These are phyloP conservation scores for Hymenoscyphus occultus DNA, from an alignment of 2,329 filamentous ascomycete genomes.

Conservation along the genomic window DNA sequence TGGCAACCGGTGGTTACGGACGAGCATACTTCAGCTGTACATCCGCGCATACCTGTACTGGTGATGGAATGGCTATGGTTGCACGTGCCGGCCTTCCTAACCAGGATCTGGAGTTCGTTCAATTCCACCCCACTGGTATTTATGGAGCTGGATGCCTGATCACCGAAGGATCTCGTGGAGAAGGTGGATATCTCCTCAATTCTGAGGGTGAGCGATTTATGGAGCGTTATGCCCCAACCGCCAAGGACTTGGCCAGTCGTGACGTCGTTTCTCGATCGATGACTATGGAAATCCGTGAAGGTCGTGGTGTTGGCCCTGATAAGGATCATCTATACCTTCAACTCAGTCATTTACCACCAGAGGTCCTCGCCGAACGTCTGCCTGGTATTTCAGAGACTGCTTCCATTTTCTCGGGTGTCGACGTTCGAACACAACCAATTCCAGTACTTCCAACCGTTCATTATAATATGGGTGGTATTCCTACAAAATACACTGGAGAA, in stretches of 20 bases:
- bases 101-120: conserved; percentile 99
- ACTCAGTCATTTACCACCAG: conserved; percentile 88
- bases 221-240: conserved; percentile 96
- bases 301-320: conserved; percentile 91
- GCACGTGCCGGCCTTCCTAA: conserved; percentile 95
- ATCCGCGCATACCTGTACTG: conserved; percentile 96
- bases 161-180: conserved; percentile 94
- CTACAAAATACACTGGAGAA: conserved; percentile 95
- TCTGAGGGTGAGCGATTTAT: conserved; percentile 98
- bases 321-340: conserved; percentile 99
- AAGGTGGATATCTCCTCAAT: conserved; percentile 97
- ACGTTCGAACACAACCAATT: conserved; percentile 95
- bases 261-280: conserved; percentile 97
- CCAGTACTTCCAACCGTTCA: conserved; percentile 95
- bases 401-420: conserved; percentile 94
- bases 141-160: conserved; percentile 98
- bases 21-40: conserved; percentile 98
- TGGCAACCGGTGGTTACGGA: conserved; percentile 96
- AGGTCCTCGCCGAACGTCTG: conserved; percentile 92
- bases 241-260: conserved; percentile 94
- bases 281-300: conserved; percentile 97
- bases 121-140: conserved; percentile 99
- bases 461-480: conserved; percentile 99
- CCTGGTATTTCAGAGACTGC: conserved; percentile 98
- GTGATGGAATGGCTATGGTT: conserved; percentile 99